These are phyloP conservation scores for Agaricales sp. DNA, from an alignment of 1,284 basidiomycete genomes.

Conservation along the genomic window DNA sequence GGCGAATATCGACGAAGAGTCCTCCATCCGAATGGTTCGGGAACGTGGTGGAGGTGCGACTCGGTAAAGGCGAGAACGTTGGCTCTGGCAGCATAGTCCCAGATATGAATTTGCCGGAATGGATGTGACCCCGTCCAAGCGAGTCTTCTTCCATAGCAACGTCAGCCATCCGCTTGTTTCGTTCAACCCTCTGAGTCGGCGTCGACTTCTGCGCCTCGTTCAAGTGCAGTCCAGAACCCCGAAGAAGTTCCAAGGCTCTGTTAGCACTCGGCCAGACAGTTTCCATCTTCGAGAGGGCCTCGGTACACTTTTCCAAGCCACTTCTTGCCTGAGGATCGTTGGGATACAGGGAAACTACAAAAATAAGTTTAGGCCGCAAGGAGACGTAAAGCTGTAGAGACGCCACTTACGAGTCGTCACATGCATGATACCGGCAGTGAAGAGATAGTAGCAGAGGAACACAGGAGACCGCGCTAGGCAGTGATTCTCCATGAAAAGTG, in stretches of 20 bases:
- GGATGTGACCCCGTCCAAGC: not conserved
- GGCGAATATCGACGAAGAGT: no score
- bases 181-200: not conserved
- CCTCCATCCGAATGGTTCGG: no score
- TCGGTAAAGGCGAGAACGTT: no score
- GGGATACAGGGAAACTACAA: constrained; percentile 50
- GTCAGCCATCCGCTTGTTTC: not conserved
- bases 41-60: no score
- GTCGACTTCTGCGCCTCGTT: not conserved
- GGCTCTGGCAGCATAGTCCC: no score
- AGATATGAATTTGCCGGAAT: no score
- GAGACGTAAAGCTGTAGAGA: constrained; percentile 1
- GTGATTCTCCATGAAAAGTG: constrained; percentile 53
- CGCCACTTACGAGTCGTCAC: constrained; percentile 47
- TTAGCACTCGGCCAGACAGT: constrained; percentile 70
- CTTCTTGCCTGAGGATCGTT: constrained; percentile 58
- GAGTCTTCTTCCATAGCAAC: not conserved
- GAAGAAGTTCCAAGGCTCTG: constrained; percentile 63
- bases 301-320: constrained; percentile 61
- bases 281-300: constrained; percentile 58
- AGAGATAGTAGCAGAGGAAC: constrained; percentile 75
- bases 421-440: constrained; percentile 79
- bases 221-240: constrained; percentile 28
- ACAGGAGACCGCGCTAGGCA: constrained; percentile 55
- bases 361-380: no score